Base-by-base conservation (phyloP, 768 basidiomycete genomes). In the Auriscalpium orientale region DNA sequence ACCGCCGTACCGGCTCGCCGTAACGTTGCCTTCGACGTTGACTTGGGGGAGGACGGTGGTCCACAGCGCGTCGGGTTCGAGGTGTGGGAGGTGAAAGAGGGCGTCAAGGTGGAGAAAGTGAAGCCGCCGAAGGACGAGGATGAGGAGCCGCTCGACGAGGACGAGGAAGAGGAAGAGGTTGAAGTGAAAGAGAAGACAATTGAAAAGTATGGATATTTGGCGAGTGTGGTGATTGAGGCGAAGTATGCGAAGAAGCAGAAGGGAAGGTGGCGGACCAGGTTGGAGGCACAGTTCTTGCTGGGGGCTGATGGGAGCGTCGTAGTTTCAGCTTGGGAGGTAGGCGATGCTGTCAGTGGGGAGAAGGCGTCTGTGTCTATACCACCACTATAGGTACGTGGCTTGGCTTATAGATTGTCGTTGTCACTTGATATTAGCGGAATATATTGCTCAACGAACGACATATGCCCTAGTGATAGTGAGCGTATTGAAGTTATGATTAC, bases 1-100 rank as follows among this genome's bases (percentile, higher is more conserved):
- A 91, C 89, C 0, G 78, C 83, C 0, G 67, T 91, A 1, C 90
- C 90, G 28, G 82, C 79, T 28, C 73, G 89, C 44, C 70, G 90
- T 34, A 74, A 74, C 11, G 71, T 86, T 46, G 68, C 76, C 16
- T 76, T 90, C 58, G 82, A 84, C 37, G 81, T 84, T 22, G 76
- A 74, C 20, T 68, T 86, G 61, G 68, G 67, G 10, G 68, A 63
- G 22, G 75, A 68, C 52, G 69, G 63, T 44, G 72, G 65, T 4
- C 62, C 57, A 53, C 79, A 75, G 63, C 72, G 71, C 62, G 48
- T 89, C 45, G 83, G 79, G 12, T 77, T 85, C 52, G 90, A 92
- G 68, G 71, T 91, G 28, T 89, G 87, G 87, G 89, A 92, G 66
- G 82, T 83, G 16, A 77, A 77, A 52, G 89, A 90, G 64, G 78